Base-by-base conservation (phyloP, 1,284 basidiomycete species). In the Coriolopsis trogii region DNA sequence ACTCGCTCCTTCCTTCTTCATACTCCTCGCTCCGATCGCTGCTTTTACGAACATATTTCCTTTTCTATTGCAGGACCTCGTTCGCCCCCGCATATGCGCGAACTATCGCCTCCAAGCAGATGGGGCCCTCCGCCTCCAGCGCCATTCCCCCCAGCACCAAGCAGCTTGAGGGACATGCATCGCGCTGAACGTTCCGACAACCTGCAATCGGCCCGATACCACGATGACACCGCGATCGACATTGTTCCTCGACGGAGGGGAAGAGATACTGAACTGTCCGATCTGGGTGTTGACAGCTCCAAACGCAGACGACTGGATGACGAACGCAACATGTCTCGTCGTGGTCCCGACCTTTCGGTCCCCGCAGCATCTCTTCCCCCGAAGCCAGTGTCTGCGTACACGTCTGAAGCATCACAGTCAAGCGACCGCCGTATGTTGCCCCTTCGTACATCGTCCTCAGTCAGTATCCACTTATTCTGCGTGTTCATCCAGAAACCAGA, bases 21-120 rank as follows among this genome's bases (percentile, higher is more conserved):
- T 56, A 60, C 59, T 65, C 52, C 65, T 58, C 62, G 65, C 60
- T 51, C 45, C 57, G 42, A 36, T 56, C 58, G 54, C 58, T 49
- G 56, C 58, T 56, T 59, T 54, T 59, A 59, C 55, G 55, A 59
- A 59, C 49, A 65, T 63, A 67, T 69, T 61, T 67, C 61, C 64
- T 61, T 72, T 75, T 75, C 61, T 75, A 68, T 74, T 73, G 61
- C 77, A 85, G 83, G 84, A 71, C 72, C 71, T 59, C 76, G 78
- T 64, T 81, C 81, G 33, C 74, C 77, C 40, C 64, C 67, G 41
- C 54, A 56, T 41, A 16, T 55, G 10, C 65, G 62, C 41, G 63
- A 61, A 16, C 46, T 49, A 5, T 58, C 59, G 21, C 61, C 60
- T 13, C 54, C 59, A 44, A 50, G 59, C 23, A 55, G 55, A 10